A percentile compares a stretch with the other conserved stretches of the same genome.
These are phyloP conservation scores for Murraya koenigii DNA, from an alignment of 345 rosid genomes.

Conservation along the genomic window DNA sequence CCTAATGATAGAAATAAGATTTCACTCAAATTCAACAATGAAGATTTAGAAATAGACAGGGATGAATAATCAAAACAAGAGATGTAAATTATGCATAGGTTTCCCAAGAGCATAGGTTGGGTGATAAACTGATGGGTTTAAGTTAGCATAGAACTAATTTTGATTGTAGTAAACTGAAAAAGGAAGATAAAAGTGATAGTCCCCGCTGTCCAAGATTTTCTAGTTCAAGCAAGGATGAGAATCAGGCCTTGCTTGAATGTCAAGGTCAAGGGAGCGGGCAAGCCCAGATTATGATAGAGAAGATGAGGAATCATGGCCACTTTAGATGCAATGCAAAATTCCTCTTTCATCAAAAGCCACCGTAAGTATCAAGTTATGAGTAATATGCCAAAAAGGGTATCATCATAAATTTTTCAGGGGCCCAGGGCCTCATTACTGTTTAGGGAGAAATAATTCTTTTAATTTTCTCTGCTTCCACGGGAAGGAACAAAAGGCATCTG, in stretches of 20 bases:
- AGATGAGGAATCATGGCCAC: no score
- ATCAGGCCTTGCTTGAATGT: no score
- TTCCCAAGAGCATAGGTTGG: not conserved
- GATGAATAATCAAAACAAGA: not conserved
- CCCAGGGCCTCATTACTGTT: no score
- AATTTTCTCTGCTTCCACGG: no score
- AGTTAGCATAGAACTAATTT: not conserved
- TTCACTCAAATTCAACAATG: not conserved
- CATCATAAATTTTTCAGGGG: not conserved
- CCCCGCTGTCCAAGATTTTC: no score
- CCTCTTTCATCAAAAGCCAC: not conserved
- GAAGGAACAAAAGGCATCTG: no score
- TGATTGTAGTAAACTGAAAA: not conserved
- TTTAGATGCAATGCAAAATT: not conserved
- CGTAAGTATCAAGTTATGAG: not conserved
- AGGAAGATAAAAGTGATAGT: no score
- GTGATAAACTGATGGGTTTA: not conserved
- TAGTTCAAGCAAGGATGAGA: no score
- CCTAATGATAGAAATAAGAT: not conserved
- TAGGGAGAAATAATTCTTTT: no score
- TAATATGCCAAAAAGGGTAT: not conserved
- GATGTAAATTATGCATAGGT: not conserved
- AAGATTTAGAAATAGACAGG: not conserved
- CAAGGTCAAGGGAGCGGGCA: no score
- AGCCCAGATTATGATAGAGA: no score